Base-by-base conservation (phyloP, 805 yeast species). In the Wickerhamomyces bovis region DNA sequence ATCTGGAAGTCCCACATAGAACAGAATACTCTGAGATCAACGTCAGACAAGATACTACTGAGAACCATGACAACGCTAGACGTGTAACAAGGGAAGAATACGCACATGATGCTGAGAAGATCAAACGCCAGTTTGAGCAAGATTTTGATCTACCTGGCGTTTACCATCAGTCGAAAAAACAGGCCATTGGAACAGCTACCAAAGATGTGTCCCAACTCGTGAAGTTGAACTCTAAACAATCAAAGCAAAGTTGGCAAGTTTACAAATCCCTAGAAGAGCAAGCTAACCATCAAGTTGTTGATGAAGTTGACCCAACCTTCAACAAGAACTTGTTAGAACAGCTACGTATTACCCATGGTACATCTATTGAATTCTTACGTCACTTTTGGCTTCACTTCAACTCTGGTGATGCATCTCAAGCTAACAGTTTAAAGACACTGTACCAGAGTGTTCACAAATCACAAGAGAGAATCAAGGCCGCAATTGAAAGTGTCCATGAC, bases 321-420 rank as follows among this genome's bases (percentile, higher is more conserved):
- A 72, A 71, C n/a, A 44, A 44, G 4, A 64, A 60, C 11, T 51
- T 71, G 1, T 46, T 77, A 11, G 85, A 81, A 43, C 70, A 74
- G 40, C 66, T 85, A 33, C 66, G 81, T 43, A 63, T 83, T 38
- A 72, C 83, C 15, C 90, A 86, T 59, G 77, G 83, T 1, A 83
- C 94, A 0, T 79, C 90, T 3, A 73, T 82, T 33, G 95, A 85
- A 61, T 86, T 85, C 59, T 64, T 86, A 38, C 76, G 80, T 47
- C 95, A 85, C 61, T 86, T 85, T 61, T 86, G 90, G 85, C 60
- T 73, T 1, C 82, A 80, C 58, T 77, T 77, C 54, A 76, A 75
- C 49, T 71, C 76, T 43, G 72, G 76, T 38, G 72, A 70, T 46
- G 65, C 73, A 2, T 62, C 73, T 36, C 75, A 75, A 43, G 77